phyloP scores from a whole-genome alignment of 768 basidiomycete genomes.

The Leccinum arenicola region DNA sequence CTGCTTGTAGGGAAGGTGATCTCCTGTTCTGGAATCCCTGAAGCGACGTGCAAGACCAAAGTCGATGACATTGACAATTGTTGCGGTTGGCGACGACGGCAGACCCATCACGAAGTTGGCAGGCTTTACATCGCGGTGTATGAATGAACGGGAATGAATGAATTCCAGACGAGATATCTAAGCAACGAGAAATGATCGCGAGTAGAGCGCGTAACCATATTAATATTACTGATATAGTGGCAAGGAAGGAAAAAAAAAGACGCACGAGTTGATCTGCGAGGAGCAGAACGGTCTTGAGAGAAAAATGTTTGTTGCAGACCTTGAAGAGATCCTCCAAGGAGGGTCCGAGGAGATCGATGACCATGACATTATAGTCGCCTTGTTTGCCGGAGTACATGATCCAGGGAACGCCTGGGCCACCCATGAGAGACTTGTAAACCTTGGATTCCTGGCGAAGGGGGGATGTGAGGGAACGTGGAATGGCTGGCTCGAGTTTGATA shows the following conservation, averaged over 20 bases:
- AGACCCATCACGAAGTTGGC: conserved; percentile 97
- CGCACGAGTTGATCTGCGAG: conserved; percentile 93
- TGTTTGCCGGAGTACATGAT: conserved; percentile 90
- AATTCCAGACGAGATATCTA: conserved; percentile 96
- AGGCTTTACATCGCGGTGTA: conserved; percentile 97
- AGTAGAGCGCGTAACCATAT: conserved; percentile 15
- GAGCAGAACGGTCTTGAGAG: conserved; percentile 89
- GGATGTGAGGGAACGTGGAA: conserved; percentile 42
- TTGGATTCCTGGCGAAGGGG: conserved; percentile 87
- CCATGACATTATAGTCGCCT: conserved; percentile 96
- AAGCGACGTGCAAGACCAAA: conserved; percentile 83
- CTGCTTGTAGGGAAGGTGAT: conserved; percentile 71
- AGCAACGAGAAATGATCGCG: conserved; percentile 19
- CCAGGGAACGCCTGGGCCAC: conserved; percentile 86
- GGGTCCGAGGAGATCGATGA: conserved; percentile 94
- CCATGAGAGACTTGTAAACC: conserved; percentile 89
- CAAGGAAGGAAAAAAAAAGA: conserved; percentile 8
- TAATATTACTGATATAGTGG: conserved; percentile 6
- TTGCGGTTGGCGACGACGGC: conserved; percentile 53
- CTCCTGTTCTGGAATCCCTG: conserved; percentile 59
- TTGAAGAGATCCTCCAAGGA: conserved; percentile 85
- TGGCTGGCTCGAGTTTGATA: conserved; percentile 76
- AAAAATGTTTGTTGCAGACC: conserved; percentile 88
- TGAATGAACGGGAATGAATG: conserved; percentile 91
- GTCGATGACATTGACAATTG: conserved; percentile 89